Conservation (phyloP, 257 asterid species). For the Rubia yunnanensis region DNA sequence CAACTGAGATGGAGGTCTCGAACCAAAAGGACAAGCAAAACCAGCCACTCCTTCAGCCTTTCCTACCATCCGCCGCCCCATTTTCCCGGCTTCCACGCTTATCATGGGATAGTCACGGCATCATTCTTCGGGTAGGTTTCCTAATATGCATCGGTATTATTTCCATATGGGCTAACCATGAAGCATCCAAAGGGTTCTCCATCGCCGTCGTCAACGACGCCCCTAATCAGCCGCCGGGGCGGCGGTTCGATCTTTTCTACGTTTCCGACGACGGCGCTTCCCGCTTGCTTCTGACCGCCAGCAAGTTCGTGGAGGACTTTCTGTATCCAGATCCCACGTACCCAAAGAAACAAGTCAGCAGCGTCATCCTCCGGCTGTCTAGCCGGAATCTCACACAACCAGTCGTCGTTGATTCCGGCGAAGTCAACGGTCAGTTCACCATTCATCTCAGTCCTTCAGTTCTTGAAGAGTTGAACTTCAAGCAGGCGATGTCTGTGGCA, state of each 20-base stretch:
- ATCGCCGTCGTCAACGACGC: slow-evolving; percentile 43
- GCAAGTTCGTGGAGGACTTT: slow-evolving; percentile 34
- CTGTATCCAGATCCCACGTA: slow-evolving; percentile 23
- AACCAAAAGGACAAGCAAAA: slow-evolving; percentile 22
- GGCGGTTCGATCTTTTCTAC: slow-evolving; percentile 51
- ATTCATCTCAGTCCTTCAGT: slow-evolving; percentile 30
- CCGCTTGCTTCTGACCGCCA: slow-evolving; percentile 33
- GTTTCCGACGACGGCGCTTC: slow-evolving; percentile 49
- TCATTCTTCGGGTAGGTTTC: slow-evolving; percentile 34
- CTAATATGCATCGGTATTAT: slow-evolving; percentile 29
- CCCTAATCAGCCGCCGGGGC: slow-evolving; percentile 14
- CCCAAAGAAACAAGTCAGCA: slow-evolving; percentile 31
- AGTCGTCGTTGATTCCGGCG: slow-evolving; percentile 14
- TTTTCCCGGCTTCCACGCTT: not conserved
- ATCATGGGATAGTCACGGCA: slow-evolving; percentile 16
- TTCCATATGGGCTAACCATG: slow-evolving; percentile 65
- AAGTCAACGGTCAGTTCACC: slow-evolving; percentile 19
- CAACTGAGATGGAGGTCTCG: slow-evolving; percentile 23
- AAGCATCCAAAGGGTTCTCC: slow-evolving; percentile 63
- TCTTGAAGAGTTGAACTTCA: slow-evolving; percentile 26
- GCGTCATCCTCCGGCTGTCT: slow-evolving; percentile 25
- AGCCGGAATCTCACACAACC: slow-evolving; percentile 21
- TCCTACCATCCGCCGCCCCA: slow-evolving; percentile 11
- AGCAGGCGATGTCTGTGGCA: slow-evolving; percentile 20
- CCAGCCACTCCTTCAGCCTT: slow-evolving; percentile 44